Evolutionary conservation across 2,329 filamentous ascomycete genomes (phyloP).

Genomic region (Phyllosticta capitalensis): DNA sequence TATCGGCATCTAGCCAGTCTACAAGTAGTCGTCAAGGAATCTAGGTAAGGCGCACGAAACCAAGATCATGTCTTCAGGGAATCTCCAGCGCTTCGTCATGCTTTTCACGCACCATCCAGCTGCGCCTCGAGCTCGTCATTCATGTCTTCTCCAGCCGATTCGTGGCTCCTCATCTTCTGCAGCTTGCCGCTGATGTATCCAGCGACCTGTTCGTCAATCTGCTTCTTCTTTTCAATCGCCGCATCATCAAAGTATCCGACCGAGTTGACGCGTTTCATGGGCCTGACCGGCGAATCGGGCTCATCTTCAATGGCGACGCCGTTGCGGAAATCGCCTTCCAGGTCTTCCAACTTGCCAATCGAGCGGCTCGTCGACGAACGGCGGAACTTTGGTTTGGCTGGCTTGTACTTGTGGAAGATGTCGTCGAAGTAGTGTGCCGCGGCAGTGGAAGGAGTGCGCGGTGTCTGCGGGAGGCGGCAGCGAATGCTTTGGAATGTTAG

Average conservation of each 20-base stretch:
- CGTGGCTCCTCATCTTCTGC: conserved; percentile 56
- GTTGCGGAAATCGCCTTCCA: conserved; percentile 16
- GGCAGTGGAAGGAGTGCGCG: conserved; percentile 71
- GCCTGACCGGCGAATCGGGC: conserved; percentile 1
- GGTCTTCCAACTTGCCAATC: conserved; percentile 47
- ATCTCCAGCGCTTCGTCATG: background rate
- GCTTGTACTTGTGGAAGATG: conserved; percentile 49
- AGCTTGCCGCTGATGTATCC: conserved; percentile 77
- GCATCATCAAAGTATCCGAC: conserved; percentile 46
- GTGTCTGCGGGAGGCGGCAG: conserved; percentile 86
- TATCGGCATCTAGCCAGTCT: background rate
- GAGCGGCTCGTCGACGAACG: conserved; percentile 75
- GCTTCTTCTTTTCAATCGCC: conserved; percentile 30
- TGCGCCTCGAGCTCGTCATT: conserved; percentile 55
- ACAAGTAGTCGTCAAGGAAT: background rate
- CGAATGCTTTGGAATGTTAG: conserved; percentile 50
- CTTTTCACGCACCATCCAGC: conserved; percentile 32
- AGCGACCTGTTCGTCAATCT: conserved; percentile 54
- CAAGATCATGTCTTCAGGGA: background rate
- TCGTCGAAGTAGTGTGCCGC: conserved; percentile 96
- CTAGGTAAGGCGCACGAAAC: background rate
- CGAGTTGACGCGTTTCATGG: conserved; percentile 30
- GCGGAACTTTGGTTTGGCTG: conserved; percentile 44
- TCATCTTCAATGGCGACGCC: conserved; percentile 14
- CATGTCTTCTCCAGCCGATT: conserved; percentile 38